Evolutionary conservation across 2,329 filamentous ascomycete genomes (phyloP).

Genomic region (Tothia fuscella): DNA sequence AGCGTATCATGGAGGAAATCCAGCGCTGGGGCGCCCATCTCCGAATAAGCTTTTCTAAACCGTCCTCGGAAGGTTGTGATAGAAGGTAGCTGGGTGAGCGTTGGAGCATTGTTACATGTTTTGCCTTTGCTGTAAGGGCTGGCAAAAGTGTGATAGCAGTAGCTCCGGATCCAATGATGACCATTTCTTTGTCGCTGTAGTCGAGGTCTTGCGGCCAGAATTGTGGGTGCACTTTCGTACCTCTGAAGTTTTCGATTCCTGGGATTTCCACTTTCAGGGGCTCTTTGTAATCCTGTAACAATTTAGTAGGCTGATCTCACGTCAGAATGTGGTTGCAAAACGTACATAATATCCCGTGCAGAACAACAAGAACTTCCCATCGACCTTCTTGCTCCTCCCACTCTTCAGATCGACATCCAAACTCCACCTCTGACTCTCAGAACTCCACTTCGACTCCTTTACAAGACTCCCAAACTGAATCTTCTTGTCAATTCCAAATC

Average conservation of each 20-base stretch:
- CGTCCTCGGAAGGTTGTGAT: conserved; percentile 31
- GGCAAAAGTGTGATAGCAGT: conserved; percentile 71
- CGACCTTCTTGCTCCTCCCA: conserved; percentile 23
- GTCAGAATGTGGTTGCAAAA: neutral
- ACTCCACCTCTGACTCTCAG: conserved; percentile 36
- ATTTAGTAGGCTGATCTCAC: neutral
- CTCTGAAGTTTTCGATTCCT: conserved; percentile 53
- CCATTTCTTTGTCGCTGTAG: conserved; percentile 53
- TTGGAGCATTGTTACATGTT: conserved; percentile 66
- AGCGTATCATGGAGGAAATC: conserved; percentile 36
- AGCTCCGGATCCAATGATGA: conserved; percentile 66
- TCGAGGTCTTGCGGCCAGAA: conserved; percentile 63
- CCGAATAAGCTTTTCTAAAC: conserved; percentile 27
- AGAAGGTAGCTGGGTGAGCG: conserved; percentile 63
- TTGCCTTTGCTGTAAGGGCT: conserved; percentile 51
- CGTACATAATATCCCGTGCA: conserved; percentile 55
- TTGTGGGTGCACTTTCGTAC: conserved; percentile 55
- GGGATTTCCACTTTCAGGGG: conserved; percentile 52
- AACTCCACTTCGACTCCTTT: conserved; percentile 30
- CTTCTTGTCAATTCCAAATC: conserved; percentile 34
- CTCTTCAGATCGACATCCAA: conserved; percentile 26
- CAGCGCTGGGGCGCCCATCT: conserved; percentile 17
- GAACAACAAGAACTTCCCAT: conserved; percentile 41
- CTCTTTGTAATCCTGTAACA: conserved; percentile 44
- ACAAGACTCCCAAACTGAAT: conserved; percentile 33